A percentile compares a stretch with the other conserved stretches of the same genome.
Evolutionary conservation across 176 grass and related monocot genomes (phyloP).

Genomic region (Raddia guianensis): DNA sequence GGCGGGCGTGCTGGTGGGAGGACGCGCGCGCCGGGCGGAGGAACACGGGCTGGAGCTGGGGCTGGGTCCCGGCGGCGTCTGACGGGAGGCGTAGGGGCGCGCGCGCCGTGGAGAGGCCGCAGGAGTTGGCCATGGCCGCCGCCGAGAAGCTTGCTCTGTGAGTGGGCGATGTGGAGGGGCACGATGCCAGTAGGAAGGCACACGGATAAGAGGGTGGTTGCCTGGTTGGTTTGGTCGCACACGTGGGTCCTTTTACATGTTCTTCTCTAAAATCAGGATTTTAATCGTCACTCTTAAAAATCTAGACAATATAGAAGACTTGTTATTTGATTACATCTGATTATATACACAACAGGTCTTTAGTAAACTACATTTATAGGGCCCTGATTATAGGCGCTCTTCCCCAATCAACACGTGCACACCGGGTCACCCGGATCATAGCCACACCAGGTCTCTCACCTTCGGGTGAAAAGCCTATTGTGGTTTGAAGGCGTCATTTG

Average conservation of each 20-base stretch:
- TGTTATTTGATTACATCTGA: too few species aligned
- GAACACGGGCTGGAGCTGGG: constrained; percentile 29
- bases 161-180: constrained; percentile 56
- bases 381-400: too few species aligned
- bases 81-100: constrained; percentile 24
- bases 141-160: background rate
- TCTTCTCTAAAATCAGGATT: too few species aligned
- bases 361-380: too few species aligned
- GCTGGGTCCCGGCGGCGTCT: constrained; percentile 13
- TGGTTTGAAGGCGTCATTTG: too few species aligned
- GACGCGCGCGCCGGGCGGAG: constrained; percentile 22
- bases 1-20: background rate
- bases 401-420: too few species aligned
- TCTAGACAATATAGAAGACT: too few species aligned
- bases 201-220: constrained; percentile 40
- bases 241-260: constrained; percentile 6
- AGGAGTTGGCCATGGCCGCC: constrained; percentile 55
- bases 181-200: constrained; percentile 47
- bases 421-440: too few species aligned
- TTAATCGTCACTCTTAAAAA: too few species aligned
- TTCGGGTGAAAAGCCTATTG: too few species aligned
- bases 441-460: too few species aligned
- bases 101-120: constrained; percentile 52
- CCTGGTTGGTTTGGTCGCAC: constrained; percentile 3
- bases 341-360: too few species aligned